Base-by-base conservation (phyloP, 2,329 filamentous ascomycete species). In the Parastagonospora nodorum region DNA sequence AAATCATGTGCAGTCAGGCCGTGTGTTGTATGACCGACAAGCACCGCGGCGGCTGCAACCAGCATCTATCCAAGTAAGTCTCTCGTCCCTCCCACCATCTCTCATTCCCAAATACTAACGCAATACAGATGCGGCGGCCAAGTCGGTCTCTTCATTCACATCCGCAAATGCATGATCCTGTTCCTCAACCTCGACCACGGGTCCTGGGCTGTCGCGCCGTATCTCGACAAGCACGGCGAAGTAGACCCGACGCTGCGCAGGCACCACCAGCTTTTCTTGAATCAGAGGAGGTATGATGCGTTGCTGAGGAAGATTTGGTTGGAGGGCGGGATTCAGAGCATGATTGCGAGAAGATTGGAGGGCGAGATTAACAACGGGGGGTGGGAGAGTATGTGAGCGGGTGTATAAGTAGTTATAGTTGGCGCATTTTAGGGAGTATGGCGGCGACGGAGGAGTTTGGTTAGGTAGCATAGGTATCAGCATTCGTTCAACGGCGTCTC, bases 301-400 rank as follows among this genome's bases (percentile, higher is more conserved):
- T 82, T 97, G 74, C 81, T 97, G 50, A 82, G 94, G 43, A 90
- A 88, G 61, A 86, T 92, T 37, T 97, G 95, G 88, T 79, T 97
- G 52, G 84, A 86, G 42, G 92, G 97, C 64, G 88, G 89, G 4
- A 85, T 99, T 27, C 92, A 92, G 31, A 95, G 89, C 60, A 86
- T 91, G 40, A 96, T 99, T 69, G 90, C 89, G 58, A 82, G 94
- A 60, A 93, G 91, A 74, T 75, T 99, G 60, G 94, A 99, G 78
- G 88, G 90, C 11, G 94, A 99, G 73, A 91, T 97, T 38, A 99
- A 99, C 70, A 97, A 91, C 64, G 94, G 94, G 0, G 94, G 94
- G 0, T 99, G 94, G 94, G 94, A 99, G 78, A 97, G 78, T 30
- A 61, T 81, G 58, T 81, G 53, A 56, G 7, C 38, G 27, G 32